Percentiles rank a stretch among this genome's conserved stretches.
These are phyloP conservation scores for Candida nitratophila DNA, from an alignment of 805 yeast genomes.

Conservation along the genomic window DNA sequence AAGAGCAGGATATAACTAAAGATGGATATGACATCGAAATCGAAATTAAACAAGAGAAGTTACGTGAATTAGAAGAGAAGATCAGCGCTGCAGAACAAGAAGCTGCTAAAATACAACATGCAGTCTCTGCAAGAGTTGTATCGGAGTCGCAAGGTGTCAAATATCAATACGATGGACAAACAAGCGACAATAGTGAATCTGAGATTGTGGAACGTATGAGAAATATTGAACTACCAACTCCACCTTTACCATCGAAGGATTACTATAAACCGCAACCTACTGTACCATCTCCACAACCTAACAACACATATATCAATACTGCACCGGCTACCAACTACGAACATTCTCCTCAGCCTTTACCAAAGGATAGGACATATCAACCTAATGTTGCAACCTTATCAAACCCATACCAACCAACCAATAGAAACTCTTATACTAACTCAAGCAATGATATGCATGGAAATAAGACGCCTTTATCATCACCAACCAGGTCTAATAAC, in stretches of 20 bases:
- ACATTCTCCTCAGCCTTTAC: not conserved
- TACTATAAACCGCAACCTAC: not conserved
- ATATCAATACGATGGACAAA: not conserved
- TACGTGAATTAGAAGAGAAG: slow-evolving; percentile 21
- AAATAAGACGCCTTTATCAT: not conserved
- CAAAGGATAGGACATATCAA: not conserved
- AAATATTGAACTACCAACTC: slow-evolving; percentile 4
- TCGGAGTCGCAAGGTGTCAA: not conserved
- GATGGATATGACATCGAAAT: slow-evolving; percentile 29
- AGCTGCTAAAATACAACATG: slow-evolving; percentile 12
- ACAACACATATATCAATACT: not conserved
- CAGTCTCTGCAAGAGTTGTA: not conserved
- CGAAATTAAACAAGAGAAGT: slow-evolving; percentile 26
- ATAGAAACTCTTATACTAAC: not conserved
- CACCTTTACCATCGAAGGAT: slow-evolving; percentile 5
- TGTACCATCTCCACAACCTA: not conserved
- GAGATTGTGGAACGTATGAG: not conserved
- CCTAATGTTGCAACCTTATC: not conserved
- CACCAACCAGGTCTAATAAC: not conserved
- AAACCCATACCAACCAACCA: not conserved
- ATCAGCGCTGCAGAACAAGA: slow-evolving; percentile 21
- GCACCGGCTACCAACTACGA: no score
- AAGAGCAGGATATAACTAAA: slow-evolving; percentile 49
- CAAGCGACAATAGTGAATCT: not conserved
- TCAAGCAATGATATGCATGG: not conserved